Evolutionary conservation across 1,284 basidiomycete species (phyloP), one percentile per base, ranked within the genome.

Genomic region (Pseudozyma hubeiensis): DNA sequence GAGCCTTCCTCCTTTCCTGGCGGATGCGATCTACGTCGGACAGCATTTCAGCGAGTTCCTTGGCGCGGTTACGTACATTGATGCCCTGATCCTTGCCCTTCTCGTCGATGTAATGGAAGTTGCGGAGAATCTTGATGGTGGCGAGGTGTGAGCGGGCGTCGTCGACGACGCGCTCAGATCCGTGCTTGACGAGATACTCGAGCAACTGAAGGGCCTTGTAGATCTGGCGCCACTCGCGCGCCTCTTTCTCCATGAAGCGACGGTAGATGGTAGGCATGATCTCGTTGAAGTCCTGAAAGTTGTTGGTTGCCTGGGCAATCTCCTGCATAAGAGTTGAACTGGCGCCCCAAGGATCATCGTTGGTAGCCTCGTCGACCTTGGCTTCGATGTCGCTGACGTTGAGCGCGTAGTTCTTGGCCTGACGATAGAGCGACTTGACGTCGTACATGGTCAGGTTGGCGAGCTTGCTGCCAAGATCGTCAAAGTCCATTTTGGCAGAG

Each of bases 61-160:
- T 92, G 19, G 97, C 90, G 29, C 96, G 91, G 84, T 97, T 97
- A 51, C 96, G 92, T 50, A 99, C 95, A 80, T 99, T 99, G 80
- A 97, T 89, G n/a, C 96, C 96, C 85, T 99, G 94, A 82, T 99
- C 97, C 85, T 99, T 99, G 63, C 93, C 94, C 86, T 96, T 97
- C 77, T 99, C 96, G 79, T 99, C 97, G 62, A 97, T 93, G 85
- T 97, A 98, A 84, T 99, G 97, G 86, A 99, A 99, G 83, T 91
- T 97, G 66, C 95, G 88, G 9, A 99, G 89, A 92, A 99, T 98
- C 87, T 98, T 98, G 84, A 99, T 90, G 31, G 95, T 97, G 41
- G 92, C 91, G 19, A 98, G 88, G 84, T 99, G 97, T 1, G 93
- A 92, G 61, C 96, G 89, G 3, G 97, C 94, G 85, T 99, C 96